Base-by-base conservation (phyloP, 495 filamentous ascomycete genomes). In the Aspergillus nanangensis region DNA sequence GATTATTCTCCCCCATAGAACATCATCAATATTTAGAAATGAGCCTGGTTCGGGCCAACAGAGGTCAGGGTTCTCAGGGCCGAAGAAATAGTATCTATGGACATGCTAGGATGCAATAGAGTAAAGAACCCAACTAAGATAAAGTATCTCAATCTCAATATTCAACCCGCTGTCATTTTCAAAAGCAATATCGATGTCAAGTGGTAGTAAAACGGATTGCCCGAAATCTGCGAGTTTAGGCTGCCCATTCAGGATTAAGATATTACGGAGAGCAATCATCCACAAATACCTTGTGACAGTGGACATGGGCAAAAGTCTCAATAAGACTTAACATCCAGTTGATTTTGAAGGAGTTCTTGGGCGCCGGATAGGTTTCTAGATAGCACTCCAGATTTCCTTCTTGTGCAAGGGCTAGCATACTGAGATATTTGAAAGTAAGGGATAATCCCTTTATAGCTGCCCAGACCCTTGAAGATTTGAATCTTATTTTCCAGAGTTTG, bases 41-140 rank as follows among this genome's bases (percentile, higher is more conserved):
- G 53, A 50, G 41, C 33, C 41, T 11, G 22, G 29, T 29, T 33
- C 45, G 32, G 53, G 53, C 42, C 42, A 50, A 47, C 35, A 41
- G 4, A 48, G 36, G 18, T 48, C 45, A 14, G 45, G 41, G 10
- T 53, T 51, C 50, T 57, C 53, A 8, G 42, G 21, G 18, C 17
- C 18, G 10, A 53, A 53, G 35, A 53, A 53, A 40, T 53, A 53
- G 39, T 57, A 53, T 20, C 51, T 57, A 27, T 51, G 32, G 11
- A 57, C 44, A 19, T 23, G 20, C 51, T 41, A 58, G 21, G 48
- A 48, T 14, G 51, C 19, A 46, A 48, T 51, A 32, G 55, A 58
- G 44, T 58, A 58, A 15, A 58, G 43, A 21, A 54, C 22, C 47
- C 47, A 54, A 33, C 47, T 37, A 47, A 58, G 47, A 41, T 58